phyloP scores from a whole-genome alignment of 2,329 filamentous ascomycete species.

The Xylariaceae sp. region DNA sequence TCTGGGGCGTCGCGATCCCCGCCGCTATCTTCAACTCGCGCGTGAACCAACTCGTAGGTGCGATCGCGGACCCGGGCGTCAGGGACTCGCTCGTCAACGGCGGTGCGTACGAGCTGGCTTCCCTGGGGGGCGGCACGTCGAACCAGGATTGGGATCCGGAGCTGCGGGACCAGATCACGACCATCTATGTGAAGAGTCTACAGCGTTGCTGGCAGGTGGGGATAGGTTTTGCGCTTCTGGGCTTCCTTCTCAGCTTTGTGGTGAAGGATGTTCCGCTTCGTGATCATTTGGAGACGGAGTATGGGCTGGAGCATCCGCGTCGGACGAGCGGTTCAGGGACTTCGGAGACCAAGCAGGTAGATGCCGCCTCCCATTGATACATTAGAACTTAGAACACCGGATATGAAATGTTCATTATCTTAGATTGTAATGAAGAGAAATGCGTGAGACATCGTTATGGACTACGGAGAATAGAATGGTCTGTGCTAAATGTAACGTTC shows the following conservation, averaged over 20 bases:
- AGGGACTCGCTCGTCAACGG: constrained; percentile 8
- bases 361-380: no score
- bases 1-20: constrained; percentile 38
- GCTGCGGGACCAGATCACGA: constrained; percentile 23
- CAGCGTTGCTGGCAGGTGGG: constrained; percentile 34
- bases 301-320: constrained; percentile 35
- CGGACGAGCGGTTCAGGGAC: no score
- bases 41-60: constrained; percentile 2
- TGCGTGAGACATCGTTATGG: no score
- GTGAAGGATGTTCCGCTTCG: constrained; percentile 33
- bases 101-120: constrained; percentile 16
- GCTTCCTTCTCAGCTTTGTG: constrained; percentile 29
- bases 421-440: no score
- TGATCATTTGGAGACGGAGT: constrained; percentile 34
- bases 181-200: constrained; percentile 30
- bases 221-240: constrained; percentile 26
- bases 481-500: no score
- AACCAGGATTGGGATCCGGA: no score
- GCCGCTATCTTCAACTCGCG: constrained; percentile 30
- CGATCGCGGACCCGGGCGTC: constrained; percentile 1
- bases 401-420: no score
- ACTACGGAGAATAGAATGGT: no score
- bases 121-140: constrained; percentile 6
- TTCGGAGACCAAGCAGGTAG: no score
- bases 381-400: no score